Evolutionary conservation across 108 stramenopile genomes (phyloP).

Genomic region (Nitzschia sp.): DNA sequence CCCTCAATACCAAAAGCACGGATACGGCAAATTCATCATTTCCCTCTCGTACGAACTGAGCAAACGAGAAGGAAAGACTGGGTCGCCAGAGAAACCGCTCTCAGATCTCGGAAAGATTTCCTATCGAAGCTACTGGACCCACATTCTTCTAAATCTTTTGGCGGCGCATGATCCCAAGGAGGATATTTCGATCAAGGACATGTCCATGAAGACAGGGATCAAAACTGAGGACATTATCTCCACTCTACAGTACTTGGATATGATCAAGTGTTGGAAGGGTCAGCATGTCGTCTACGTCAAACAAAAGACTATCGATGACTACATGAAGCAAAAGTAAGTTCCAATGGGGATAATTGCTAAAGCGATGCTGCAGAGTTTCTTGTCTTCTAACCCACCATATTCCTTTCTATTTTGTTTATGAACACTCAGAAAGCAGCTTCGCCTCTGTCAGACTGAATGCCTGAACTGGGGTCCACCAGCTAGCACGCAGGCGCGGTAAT

Average conservation of each 20-base stretch:
- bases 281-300: constrained; percentile 95
- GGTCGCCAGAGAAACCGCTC: constrained; percentile 96
- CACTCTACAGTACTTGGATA: constrained; percentile 91
- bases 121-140: constrained; percentile 95
- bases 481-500: not conserved
- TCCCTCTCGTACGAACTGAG: constrained; percentile 91
- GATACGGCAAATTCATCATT: constrained; percentile 99
- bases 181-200: constrained; percentile 82
- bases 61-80: constrained; percentile 91
- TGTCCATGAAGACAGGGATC: constrained; percentile 88
- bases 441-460: constrained; percentile 66
- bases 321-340: constrained; percentile 71
- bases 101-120: constrained; percentile 93
- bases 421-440: constrained; percentile 50
- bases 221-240: constrained; percentile 97
- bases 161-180: constrained; percentile 43
- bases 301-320: constrained; percentile 70
- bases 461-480: constrained; percentile 60
- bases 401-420: not conserved
- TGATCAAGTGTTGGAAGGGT: constrained; percentile 98
- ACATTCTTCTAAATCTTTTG: constrained; percentile 71
- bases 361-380: not conserved
- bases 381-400: not conserved
- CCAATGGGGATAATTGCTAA: not conserved
- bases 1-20: constrained; percentile 97